These are phyloP conservation scores for Inonotus hispidus DNA, from an alignment of 1,284 basidiomycete species.

Conservation along the genomic window DNA sequence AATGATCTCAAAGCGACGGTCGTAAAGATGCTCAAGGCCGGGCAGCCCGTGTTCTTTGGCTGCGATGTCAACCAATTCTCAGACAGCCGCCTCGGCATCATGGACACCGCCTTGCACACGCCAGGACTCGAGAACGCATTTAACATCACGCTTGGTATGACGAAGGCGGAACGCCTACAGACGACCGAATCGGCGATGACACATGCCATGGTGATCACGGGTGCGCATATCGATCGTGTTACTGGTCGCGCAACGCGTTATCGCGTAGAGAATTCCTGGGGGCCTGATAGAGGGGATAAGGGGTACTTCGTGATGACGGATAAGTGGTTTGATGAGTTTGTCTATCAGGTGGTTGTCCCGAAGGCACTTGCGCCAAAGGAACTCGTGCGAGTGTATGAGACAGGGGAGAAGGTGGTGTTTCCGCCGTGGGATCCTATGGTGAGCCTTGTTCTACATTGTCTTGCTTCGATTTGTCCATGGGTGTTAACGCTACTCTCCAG, in stretches of 20 bases:
- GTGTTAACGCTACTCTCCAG: no score
- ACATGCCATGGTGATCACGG: conserved; percentile 91
- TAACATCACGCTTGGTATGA: conserved; percentile 51
- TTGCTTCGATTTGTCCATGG: no score
- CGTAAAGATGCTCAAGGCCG: conserved; percentile 82
- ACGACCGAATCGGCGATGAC: conserved; percentile 86
- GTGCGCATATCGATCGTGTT: conserved; percentile 75
- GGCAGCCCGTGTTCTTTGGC: conserved; percentile 91
- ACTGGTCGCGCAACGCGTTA: conserved; percentile 76
- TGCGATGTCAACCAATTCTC: conserved; percentile 85
- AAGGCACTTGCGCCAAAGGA: conserved; percentile 74
- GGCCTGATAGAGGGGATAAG: conserved; percentile 71
- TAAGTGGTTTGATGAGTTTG: conserved; percentile 88
- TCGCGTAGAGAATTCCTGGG: conserved; percentile 97
- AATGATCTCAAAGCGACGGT: conserved; percentile 77
- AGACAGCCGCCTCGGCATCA: conserved; percentile 65
- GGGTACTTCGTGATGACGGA: conserved; percentile 93
- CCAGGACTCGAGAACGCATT: conserved; percentile 50
- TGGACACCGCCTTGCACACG: conserved; percentile 82
- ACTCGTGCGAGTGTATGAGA: conserved; percentile 76
- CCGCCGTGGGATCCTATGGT: conserved; percentile 93
- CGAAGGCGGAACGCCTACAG: conserved; percentile 82
- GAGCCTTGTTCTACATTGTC: not conserved
- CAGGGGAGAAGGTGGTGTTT: conserved; percentile 57
- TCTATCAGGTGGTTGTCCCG: conserved; percentile 86